Evolutionary conservation across 106 monocot species (phyloP).

Genomic region (Dioscorea dumetorum): DNA sequence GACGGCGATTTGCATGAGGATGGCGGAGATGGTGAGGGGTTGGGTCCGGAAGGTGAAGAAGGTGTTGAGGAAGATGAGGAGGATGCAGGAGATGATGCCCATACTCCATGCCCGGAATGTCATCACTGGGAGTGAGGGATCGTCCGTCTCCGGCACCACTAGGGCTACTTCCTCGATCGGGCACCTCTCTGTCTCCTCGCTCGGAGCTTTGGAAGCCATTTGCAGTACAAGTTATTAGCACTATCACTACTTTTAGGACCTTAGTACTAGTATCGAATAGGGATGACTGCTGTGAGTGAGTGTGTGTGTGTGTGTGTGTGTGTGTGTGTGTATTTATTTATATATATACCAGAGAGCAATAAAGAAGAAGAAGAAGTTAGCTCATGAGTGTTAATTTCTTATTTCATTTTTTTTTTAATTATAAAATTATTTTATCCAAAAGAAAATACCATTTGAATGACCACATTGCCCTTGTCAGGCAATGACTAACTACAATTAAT

Average conservation of each 20-base stretch:
- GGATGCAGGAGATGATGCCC: constrained; percentile 42
- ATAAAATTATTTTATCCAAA: background rate
- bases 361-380: background rate
- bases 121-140: constrained; percentile 73
- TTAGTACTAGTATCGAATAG: too few species aligned
- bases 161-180: constrained; percentile 82
- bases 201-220: background rate
- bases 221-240: background rate
- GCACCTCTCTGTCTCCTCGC: constrained; percentile 17
- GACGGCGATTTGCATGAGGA: constrained; percentile 71
- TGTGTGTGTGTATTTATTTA: background rate
- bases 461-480: background rate
- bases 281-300: too few species aligned
- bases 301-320: too few species aligned
- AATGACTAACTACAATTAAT: too few species aligned
- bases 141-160: constrained; percentile 89
- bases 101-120: constrained; percentile 77
- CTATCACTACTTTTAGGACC: too few species aligned
- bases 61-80: constrained; percentile 86
- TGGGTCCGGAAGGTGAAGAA: constrained; percentile 91
- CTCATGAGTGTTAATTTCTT: background rate
- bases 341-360: too few species aligned
- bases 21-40: constrained; percentile 75
- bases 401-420: background rate
- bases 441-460: background rate